Conservation (phyloP, 2,329 filamentous ascomycete genomes). For the Cordyceps javanica region DNA sequence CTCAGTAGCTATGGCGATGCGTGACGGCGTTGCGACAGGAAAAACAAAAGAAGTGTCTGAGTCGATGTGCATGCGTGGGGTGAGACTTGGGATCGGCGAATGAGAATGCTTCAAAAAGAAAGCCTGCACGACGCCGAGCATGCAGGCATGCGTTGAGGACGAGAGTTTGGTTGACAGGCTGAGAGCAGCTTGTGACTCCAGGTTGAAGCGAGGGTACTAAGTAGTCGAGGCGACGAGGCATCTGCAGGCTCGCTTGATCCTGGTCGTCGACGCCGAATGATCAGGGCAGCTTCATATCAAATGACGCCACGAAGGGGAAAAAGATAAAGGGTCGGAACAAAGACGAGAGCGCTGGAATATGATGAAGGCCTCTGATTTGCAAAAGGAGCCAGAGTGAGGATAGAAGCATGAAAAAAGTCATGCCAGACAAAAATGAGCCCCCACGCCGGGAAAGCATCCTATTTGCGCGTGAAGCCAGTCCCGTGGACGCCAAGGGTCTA, state of each 20-base stretch:
- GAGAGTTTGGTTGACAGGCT: constrained; percentile 3
- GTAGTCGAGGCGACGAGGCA: neutral
- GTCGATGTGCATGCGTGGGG: neutral
- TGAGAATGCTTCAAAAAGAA: neutral
- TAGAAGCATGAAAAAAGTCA: too few species aligned
- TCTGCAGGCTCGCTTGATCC: neutral
- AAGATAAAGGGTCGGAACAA: neutral
- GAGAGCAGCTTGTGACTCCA: neutral
- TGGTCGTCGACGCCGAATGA: neutral
- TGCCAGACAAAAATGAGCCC: neutral
- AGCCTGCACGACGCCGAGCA: neutral
- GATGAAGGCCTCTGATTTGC: neutral
- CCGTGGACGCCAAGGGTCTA: neutral
- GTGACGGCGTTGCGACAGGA: too few species aligned
- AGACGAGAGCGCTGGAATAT: neutral
- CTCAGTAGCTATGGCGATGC: too few species aligned
- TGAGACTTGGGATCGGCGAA: neutral
- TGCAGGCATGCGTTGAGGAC: neutral
- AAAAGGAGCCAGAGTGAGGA: neutral
- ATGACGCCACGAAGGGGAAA: neutral
- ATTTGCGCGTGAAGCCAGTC: neutral
- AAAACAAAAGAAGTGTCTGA: neutral
- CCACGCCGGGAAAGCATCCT: constrained; percentile 1
- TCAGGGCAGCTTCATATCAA: neutral
- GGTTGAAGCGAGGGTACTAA: neutral